Conservation (phyloP, 2,329 filamentous ascomycete species). For the Penicillium sclerotigenum region DNA sequence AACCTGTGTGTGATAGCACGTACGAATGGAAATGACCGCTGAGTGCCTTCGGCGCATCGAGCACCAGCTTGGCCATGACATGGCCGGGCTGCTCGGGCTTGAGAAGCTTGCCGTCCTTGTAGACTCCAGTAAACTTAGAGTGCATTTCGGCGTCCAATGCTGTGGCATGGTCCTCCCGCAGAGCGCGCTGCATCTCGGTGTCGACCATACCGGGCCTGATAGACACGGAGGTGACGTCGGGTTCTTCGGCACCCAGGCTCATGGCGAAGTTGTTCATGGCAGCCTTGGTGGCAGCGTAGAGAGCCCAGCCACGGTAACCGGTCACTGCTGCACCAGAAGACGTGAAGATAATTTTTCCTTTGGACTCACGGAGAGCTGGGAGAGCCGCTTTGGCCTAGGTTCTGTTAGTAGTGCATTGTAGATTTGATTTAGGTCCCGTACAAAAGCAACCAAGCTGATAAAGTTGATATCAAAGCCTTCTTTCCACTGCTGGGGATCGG, state of each 20-base stretch:
- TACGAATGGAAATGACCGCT: slow-evolving; percentile 68
- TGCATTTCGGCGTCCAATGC: slow-evolving; percentile 58
- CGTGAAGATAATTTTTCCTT: slow-evolving; percentile 38
- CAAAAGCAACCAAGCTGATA: slow-evolving; percentile 75
- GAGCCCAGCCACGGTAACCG: slow-evolving; percentile 36
- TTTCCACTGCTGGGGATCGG: slow-evolving; percentile 71
- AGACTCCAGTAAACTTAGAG: slow-evolving; percentile 65
- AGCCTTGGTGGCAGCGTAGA: slow-evolving; percentile 39
- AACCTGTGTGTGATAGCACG: slow-evolving; percentile 15
- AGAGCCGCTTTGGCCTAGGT: slow-evolving; percentile 31
- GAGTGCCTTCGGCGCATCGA: slow-evolving; percentile 62
- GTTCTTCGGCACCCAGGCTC: slow-evolving; percentile 31
- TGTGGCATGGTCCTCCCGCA: slow-evolving; percentile 68
- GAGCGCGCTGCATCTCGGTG: slow-evolving; percentile 49
- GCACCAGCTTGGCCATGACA: slow-evolving; percentile 77
- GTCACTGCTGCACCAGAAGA: slow-evolving; percentile 35
- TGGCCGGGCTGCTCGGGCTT: slow-evolving; percentile 79
- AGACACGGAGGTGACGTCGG: slow-evolving; percentile 28
- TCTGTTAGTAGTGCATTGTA: background rate
- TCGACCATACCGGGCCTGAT: slow-evolving; percentile 36
- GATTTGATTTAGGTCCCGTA: slow-evolving; percentile 43
- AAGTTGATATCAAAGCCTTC: slow-evolving; percentile 77
- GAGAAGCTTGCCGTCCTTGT: slow-evolving; percentile 68
- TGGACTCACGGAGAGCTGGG: slow-evolving; percentile 32
- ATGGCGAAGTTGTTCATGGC: slow-evolving; percentile 35